phyloP scores from a whole-genome alignment of 176 grass and related monocot species.

The Phyllostachys edulis region DNA sequence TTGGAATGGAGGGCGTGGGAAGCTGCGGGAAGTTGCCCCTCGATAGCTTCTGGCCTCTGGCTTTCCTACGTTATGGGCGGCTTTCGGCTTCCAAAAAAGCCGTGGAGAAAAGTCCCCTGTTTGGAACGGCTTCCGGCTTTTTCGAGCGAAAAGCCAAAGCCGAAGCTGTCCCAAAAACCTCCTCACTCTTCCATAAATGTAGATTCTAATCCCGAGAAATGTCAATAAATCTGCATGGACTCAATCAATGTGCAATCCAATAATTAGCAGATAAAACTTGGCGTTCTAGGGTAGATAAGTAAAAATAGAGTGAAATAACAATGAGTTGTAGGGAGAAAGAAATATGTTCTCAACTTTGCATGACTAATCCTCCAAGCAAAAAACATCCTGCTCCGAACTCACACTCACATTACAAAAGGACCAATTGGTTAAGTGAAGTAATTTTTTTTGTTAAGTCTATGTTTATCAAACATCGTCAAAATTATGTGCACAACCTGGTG shows the following conservation, averaged over 20 bases:
- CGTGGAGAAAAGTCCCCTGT: no score
- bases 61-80: no score
- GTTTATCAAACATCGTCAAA: neutral
- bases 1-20: no score
- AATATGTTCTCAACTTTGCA: constrained; percentile 11
- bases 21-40: no score
- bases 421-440: constrained; percentile 1
- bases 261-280: neutral
- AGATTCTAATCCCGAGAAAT: constrained; percentile 72
- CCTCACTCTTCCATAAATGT: constrained; percentile 80
- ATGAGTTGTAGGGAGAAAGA: constrained; percentile 12
- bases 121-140: no score
- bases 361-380: neutral
- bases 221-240: constrained; percentile 82
- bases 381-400: constrained; percentile 1
- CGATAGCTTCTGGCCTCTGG: no score
- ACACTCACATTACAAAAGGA: neutral
- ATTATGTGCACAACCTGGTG: neutral
- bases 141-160: no score
- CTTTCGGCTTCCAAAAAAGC: no score
- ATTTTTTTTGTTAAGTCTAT: neutral
- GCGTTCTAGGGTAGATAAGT: neutral
- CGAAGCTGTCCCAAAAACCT: no score
- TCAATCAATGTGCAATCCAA: constrained; percentile 33
- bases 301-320: constrained; percentile 14